Evolutionary conservation across 148 eudicot genomes (phyloP).

Genomic region (Selenicereus undatus): DNA sequence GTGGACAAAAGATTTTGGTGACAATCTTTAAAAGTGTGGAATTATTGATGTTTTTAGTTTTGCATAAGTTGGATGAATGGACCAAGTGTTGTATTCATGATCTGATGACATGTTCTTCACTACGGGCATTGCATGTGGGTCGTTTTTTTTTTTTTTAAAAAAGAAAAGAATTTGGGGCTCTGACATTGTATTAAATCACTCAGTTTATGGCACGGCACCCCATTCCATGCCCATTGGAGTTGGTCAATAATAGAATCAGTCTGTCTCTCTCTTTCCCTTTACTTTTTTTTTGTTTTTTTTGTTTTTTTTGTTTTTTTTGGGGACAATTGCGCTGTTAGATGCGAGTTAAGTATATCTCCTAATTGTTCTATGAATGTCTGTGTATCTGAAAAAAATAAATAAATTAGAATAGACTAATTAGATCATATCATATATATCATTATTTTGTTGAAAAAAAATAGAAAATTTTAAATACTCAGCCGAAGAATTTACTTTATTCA

Average conservation of each 20-base stretch:
- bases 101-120: background rate
- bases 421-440: no score
- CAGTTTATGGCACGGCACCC: background rate
- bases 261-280: no score
- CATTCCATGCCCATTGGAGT: constrained; percentile 4
- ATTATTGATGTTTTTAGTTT: background rate
- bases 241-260: background rate
- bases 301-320: background rate
- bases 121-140: background rate
- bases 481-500: no score
- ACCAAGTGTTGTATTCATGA: background rate
- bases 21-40: background rate
- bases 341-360: no score
- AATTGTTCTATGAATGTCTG: no score
- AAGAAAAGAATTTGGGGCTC: background rate
- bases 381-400: no score
- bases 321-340: no score
- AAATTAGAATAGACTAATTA: no score
- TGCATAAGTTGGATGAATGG: no score
- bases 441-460: no score
- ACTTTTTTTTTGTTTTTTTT: background rate
- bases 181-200: background rate
- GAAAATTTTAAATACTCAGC: no score
- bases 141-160: background rate
- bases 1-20: no score